Percentiles rank a stretch among this genome's conserved stretches.
Evolutionary conservation across 2,329 filamentous ascomycete genomes (phyloP).

Genomic region (Alternaria sp.): DNA sequence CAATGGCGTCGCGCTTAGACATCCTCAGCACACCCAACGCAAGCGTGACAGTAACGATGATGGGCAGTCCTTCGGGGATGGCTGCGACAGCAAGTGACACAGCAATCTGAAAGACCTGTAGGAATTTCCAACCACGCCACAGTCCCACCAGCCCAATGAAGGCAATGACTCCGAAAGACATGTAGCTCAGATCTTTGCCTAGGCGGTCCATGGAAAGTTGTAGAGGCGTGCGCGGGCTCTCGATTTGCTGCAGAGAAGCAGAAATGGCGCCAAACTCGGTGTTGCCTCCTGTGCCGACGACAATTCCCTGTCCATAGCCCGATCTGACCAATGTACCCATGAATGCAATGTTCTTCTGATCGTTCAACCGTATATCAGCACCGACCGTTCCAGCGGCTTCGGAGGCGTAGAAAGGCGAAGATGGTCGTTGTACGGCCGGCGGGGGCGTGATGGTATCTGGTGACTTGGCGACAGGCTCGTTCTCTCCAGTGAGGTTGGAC

Average conservation of each 20-base stretch:
- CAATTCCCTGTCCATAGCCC: conserved; percentile 92
- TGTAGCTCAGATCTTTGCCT: conserved; percentile 93
- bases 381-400: conserved; percentile 67
- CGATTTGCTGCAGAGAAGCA: conserved; percentile 90
- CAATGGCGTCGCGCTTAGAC: conserved; percentile 94
- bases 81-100: conserved; percentile 96
- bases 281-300: conserved; percentile 92
- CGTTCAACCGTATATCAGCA: conserved; percentile 73
- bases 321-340: conserved; percentile 98
- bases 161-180: conserved; percentile 93
- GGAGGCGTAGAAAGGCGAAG: conserved; percentile 66
- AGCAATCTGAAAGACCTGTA: conserved; percentile 97
- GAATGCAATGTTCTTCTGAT: conserved; percentile 91
- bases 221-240: conserved; percentile 91
- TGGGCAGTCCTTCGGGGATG: conserved; percentile 94
- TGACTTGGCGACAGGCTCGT: conserved; percentile 85
- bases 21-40: conserved; percentile 95
- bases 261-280: conserved; percentile 98
- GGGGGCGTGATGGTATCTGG: conserved; percentile 65
- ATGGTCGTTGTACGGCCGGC: conserved; percentile 53
- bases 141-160: conserved; percentile 92
- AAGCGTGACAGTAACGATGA: conserved; percentile 97
- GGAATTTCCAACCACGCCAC: conserved; percentile 83
- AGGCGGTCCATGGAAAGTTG: conserved; percentile 98
- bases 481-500: conserved; percentile 96